Evolutionary conservation across 768 basidiomycete genomes (phyloP), one percentile per base, ranked within the genome.

Genomic region (Serendipita sp.): DNA sequence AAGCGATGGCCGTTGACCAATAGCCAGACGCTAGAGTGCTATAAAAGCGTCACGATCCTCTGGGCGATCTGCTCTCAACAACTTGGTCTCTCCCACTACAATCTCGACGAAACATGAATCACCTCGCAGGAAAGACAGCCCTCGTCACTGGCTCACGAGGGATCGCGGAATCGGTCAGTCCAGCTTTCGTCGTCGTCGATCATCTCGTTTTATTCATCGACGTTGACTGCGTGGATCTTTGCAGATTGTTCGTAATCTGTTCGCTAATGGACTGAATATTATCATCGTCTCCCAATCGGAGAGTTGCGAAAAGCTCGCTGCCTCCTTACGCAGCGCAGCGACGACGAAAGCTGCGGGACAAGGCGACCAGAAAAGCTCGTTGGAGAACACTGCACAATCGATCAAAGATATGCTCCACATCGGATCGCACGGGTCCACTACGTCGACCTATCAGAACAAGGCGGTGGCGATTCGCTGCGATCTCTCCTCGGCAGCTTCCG

Each of bases 61-160:
- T 40, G 37, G 13, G 13, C 6, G 13, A 40, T 40, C 37, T 13
- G 5, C 6, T 13, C 13, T 13, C 5, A 40, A 40, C 37, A 40
- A 40, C 37, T 40, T 40, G 37, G 37, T 5, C 37, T 40, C 37
- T 13, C 37, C 37, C 37, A 6, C 37, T 13, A 40, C 37, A 40
- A 40, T 40, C 37, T 40, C 37, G 6, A 40, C 5, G 13, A 40
- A 40, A 6, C 37, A 52, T n/a, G 16, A n/a, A 31, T 10, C 55
- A 34, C 16, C 8, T 60, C 2, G 55, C 33, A 60, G 55, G 55
- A 60, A 60, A 60, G 34, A 60, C 55, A 23, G 55, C 34, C 4
- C 55, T 60, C 55, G 55, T 60, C 34, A 60, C 55, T 3, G 55
- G 55, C 55, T 23, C 55, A n/a, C 18, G 55, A n/a, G 55, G 55